These are phyloP conservation scores for Botrytis byssoidea DNA, from an alignment of 2,329 filamentous ascomycete species.

Conservation along the genomic window DNA sequence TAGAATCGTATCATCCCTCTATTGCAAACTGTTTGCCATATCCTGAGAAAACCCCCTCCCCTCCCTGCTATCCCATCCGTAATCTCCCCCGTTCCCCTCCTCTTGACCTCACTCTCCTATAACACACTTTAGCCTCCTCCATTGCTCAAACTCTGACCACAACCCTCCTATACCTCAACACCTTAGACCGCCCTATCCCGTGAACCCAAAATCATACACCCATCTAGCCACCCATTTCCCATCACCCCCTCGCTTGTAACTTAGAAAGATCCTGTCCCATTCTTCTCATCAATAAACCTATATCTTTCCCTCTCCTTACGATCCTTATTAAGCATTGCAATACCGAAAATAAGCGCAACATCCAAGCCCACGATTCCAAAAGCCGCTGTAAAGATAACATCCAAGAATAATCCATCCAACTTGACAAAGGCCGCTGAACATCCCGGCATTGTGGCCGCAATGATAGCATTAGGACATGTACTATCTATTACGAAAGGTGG, in stretches of 20 bases:
- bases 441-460: constrained; percentile 67
- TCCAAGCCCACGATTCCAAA: constrained; percentile 70
- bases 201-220: background rate
- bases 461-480: constrained; percentile 67
- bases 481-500: constrained; percentile 66
- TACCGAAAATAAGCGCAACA: constrained; percentile 58
- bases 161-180: background rate
- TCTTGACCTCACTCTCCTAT: too few species aligned
- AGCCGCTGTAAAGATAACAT: constrained; percentile 73
- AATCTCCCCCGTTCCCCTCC: background rate
- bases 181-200: background rate
- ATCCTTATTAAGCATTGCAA: constrained; percentile 75
- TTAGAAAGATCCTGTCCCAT: constrained; percentile 53
- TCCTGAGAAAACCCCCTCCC: background rate
- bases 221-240: background rate
- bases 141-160: background rate
- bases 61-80: background rate
- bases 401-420: constrained; percentile 70
- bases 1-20: background rate
- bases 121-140: background rate
- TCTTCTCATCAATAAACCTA: constrained; percentile 79
- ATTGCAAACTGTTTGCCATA: background rate
- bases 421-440: constrained; percentile 66
- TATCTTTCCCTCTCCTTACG: constrained; percentile 78
- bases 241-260: background rate